Base-by-base conservation (phyloP, 176 grass and related monocot species). In the Tillandsia leiboldiana region DNA sequence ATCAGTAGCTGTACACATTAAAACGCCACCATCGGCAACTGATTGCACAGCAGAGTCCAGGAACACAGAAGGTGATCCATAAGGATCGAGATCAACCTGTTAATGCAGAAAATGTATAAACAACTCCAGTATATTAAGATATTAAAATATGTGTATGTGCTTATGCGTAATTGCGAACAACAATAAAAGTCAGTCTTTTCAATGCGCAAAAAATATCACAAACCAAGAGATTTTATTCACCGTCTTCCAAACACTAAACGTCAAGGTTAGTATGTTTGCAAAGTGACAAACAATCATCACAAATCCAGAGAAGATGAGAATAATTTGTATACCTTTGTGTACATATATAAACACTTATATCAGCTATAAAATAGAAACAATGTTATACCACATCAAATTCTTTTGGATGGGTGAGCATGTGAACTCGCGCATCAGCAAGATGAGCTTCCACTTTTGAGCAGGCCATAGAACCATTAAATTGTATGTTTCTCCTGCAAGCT, bases 1-100 rank as follows among this genome's bases (percentile, higher is more conserved):
- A 81, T 99, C 94, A 80, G 94, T 99, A 72, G 94, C 94, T 27
- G 89, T 93, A 49, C 94, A 99, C 89, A 99, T 90, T 54, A 99
- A 74, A 29, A 99, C 64, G 12, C 94, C 94, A 26, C 94, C 94
- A 81, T 99, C 89, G 50, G 84, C 81, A 80, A 93, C 82, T 9
- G 89, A 79, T 70, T 99, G 94, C 63, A 99, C 84, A 53, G 94
- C 94, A 18, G 94, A 99, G 77, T 99, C 94, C 53, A 99, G 76
- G 70, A 99, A 99, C 71, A 85, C 72, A 64, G 94, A 87, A 72
- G 94, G 94, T 70, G 94, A 87, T 15, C 94, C 94, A 42, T 99
- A 99, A 11, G 89, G 94, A 74, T 99, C 94, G 59, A 99, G 84
- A 85, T 99, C 94, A 72, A 99, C 87, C 94, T 93, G 75, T 49